Base-by-base conservation (phyloP, 495 filamentous ascomycete genomes). In the Aspergillus avenaceus region DNA sequence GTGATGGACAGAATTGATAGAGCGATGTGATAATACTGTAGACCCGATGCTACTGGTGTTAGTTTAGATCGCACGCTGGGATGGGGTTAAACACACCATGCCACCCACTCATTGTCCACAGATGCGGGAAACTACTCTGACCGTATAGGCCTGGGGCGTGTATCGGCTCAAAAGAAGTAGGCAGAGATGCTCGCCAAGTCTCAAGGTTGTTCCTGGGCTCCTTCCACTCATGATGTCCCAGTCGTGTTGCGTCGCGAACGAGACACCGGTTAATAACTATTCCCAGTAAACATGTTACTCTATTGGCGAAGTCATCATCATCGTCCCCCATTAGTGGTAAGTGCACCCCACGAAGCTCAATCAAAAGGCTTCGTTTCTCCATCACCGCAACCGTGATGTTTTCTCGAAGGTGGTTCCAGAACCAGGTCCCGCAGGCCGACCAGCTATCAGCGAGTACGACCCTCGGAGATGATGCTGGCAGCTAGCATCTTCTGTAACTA, bases 331-430 rank as follows among this genome's bases (percentile, higher is more conserved):
- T 25, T 11, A 36, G 41, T 23, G 57, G 51, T 7, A 56, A 19
- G 41, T 53, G 56, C n/a, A 52, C 52, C 14, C 51, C 41, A 4
- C 26, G 36, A 1, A 70, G 49, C 16, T 62, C 61, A 18, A 72
- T 69, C 53, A 64, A 66, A 1, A 71, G 44, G 22, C 50, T 52
- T 6, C 64, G 56, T 18, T 60, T 53, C 18, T 62, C 58, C 28
- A 67, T 62, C 6, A 72, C 49, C 19, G 65, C 62, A 2, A 69
- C 62, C 0, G 66, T 69, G 40, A 71, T 72, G 16, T 72, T 64
- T 55, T 71, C 66, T 0, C 67, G 56, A 2, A 72, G 58, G n/a
- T 69, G 66, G 36, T 71, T 71, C 69, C 65, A 72, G 25, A 68
- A 65, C 1, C 34, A 21, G 54, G 32, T 8, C 54, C 31, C 12